Evolutionary conservation across 1,284 basidiomycete genomes (phyloP), one percentile per base, ranked within the genome.

Genomic region (Thecaphora frezii): DNA sequence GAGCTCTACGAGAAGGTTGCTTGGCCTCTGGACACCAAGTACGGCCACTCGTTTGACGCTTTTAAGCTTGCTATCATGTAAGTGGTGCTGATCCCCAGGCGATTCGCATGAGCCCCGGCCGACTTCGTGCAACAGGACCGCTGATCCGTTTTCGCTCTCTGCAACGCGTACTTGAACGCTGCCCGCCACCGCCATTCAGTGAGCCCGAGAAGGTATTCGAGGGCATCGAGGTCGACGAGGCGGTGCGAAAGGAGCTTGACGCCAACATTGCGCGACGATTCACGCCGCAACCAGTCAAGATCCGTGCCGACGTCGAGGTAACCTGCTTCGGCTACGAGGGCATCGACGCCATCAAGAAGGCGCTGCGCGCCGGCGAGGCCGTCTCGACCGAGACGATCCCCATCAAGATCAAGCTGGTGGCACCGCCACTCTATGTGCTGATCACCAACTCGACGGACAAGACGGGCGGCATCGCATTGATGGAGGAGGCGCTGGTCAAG

Each of bases 251-350:
- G 24, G 84, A 91, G 56, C 85, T 98, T 25, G 86, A 86, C 70
- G 82, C 86, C 59, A 97, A 92, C 46, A 97, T 99, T 77, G 93
- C 93, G 10, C 88, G 93, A 48, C 87, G 96, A 41, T 84, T 98
- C 54, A 98, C 94, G 1, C 96, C 94, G 14, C 96, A 99, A 81
- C 93, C 96, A 13, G 94, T 98, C 84, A 98, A 97, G 83, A 87
- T 98, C 51, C 91, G 94, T 76, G 92, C 96, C 21, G 96, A 99
- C 82, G 89, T 99, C 66, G 93, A 98, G 81, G 83, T 98, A 50
- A 97, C 93, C 39, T 98, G 94, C 81, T 99, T 97, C 81, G 89
- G 89, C 5, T 93, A 93, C 56, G 87, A 90, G 33, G 96, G 96
- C n/a, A 98, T 98, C 77, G 92, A 97, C 74, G 93, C 94, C 2